Conservation (phyloP, 169 alveolate species). For the Eimeria falciformis region DNA sequence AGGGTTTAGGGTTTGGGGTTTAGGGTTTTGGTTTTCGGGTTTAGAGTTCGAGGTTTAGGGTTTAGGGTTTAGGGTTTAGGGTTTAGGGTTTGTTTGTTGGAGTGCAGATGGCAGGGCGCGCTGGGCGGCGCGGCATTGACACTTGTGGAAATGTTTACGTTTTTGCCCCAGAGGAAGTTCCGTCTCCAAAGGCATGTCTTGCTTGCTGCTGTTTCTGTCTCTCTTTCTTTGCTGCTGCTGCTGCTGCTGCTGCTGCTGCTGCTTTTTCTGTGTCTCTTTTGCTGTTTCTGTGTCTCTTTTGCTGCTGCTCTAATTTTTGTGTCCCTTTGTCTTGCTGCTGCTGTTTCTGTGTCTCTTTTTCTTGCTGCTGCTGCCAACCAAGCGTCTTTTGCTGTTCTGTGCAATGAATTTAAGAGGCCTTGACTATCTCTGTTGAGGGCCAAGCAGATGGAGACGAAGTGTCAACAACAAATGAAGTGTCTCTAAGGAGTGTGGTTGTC, state of each 20-base stretch:
- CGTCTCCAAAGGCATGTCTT: constrained; percentile 89
- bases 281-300: not conserved
- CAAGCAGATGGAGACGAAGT: too few species aligned
- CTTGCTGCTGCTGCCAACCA: not conserved
- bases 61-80: not conserved
- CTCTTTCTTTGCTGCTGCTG: not conserved
- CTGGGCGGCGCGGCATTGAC: constrained; percentile 99
- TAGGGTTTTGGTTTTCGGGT: not conserved
- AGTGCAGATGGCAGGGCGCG: constrained; percentile 98
- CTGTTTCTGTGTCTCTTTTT: too few species aligned
- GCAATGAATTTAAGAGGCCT: too few species aligned
- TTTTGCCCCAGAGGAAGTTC: constrained; percentile 90
- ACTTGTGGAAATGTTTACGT: constrained; percentile 96
- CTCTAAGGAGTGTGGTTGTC: too few species aligned
- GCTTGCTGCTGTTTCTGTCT: constrained; percentile 30
- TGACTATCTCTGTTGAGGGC: too few species aligned
- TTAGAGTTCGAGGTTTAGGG: not conserved
- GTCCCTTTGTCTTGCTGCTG: not conserved
- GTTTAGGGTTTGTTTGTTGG: not conserved
- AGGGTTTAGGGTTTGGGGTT: not conserved
- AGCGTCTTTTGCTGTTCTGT: too few species aligned
- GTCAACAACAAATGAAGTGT: too few species aligned
- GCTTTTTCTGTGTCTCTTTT: not conserved
- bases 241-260: not conserved
- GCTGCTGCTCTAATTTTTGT: not conserved